Evolutionary conservation across 495 filamentous ascomycete genomes (phyloP).

Genomic region (Podospora didyma): DNA sequence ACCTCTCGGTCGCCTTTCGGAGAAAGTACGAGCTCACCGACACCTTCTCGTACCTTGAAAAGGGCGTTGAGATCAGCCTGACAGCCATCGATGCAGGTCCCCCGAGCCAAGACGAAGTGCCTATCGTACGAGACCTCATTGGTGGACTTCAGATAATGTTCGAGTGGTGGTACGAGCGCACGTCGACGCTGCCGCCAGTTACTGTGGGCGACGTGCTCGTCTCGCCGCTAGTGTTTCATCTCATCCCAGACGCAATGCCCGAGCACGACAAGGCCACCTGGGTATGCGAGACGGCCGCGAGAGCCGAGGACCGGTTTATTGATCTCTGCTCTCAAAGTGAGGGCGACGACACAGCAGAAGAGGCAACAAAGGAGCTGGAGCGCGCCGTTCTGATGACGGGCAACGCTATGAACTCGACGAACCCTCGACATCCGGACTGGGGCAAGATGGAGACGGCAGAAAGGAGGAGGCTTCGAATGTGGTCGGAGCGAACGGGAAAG

Average conservation of each 20-base stretch:
- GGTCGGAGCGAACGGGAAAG: background rate
- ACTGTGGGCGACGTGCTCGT: background rate
- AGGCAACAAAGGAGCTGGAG: background rate
- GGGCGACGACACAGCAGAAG: background rate
- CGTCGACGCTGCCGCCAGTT: background rate
- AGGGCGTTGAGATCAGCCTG: background rate
- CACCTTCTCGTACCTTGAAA: background rate
- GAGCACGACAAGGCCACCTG: background rate
- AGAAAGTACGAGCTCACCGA: background rate
- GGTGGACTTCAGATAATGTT: background rate
- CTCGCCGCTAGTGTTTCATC: background rate
- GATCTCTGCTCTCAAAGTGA: background rate
- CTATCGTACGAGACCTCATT: background rate
- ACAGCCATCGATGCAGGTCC: background rate
- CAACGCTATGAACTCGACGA: background rate
- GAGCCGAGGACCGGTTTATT: background rate
- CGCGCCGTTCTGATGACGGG: background rate
- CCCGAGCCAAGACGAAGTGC: background rate
- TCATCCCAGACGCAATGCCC: background rate
- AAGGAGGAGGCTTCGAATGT: background rate
- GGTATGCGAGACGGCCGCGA: background rate
- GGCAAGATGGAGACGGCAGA: background rate
- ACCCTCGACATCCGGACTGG: background rate
- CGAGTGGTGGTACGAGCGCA: background rate
- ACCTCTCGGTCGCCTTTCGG: background rate